Evolutionary conservation across 352 stramenopile species (phyloP).

Genomic region (Hyaloperonospora brassicae): DNA sequence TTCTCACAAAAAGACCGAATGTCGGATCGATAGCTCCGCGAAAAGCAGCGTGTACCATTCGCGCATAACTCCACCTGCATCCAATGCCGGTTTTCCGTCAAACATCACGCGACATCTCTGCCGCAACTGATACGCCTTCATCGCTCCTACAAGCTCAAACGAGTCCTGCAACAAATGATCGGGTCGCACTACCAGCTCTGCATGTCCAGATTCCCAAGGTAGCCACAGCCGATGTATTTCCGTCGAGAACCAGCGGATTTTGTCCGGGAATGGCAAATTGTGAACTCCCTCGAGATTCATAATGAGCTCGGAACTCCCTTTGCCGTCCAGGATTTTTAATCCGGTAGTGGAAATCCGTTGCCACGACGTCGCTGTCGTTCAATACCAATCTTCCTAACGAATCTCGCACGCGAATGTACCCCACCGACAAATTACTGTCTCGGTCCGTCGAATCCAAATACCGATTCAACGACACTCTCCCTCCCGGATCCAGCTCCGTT

Average conservation of each 20-base stretch:
- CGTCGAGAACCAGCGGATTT: constrained; percentile 73
- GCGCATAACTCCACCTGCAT: constrained; percentile 84
- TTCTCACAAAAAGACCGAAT: constrained; percentile 71
- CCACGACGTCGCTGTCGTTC: constrained; percentile 76
- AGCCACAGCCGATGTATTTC: too few relatives aligned
- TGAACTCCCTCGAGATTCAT: constrained; percentile 80
- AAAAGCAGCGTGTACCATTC: constrained; percentile 87
- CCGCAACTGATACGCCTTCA: constrained; percentile 77
- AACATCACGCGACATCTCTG: constrained; percentile 85
- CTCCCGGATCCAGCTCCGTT: constrained; percentile 41
- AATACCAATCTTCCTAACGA: constrained; percentile 57
- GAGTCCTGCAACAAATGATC: constrained; percentile 83
- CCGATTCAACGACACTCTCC: constrained; percentile 27
- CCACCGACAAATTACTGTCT: constrained; percentile 53
- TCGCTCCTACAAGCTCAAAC: constrained; percentile 62
- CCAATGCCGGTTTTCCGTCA: constrained; percentile 71
- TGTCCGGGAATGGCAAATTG: constrained; percentile 60
- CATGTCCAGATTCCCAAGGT: too few relatives aligned
- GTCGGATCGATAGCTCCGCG: constrained; percentile 70
- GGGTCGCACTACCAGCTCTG: constrained; percentile 69
- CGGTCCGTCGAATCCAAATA: constrained; percentile 51
- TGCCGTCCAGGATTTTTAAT: constrained; percentile 73
- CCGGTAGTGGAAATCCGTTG: constrained; percentile 77
- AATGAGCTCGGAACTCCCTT: constrained; percentile 62
- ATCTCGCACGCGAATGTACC: constrained; percentile 38